Conservation (phyloP, 1,139 yeast species). For the Taphrina flavorubra region DNA sequence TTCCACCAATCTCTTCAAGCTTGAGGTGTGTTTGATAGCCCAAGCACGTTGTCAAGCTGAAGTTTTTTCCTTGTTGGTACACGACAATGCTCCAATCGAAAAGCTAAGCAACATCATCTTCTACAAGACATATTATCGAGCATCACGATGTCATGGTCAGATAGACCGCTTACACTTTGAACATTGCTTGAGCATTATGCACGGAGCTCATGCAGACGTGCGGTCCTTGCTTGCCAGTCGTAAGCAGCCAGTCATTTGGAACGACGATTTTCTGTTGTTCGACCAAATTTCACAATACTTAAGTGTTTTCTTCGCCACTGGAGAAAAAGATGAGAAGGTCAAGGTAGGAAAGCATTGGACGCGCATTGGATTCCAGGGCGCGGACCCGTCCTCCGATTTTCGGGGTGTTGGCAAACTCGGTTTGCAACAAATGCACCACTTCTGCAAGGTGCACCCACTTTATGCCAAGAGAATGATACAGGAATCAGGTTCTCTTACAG, state of each 20-base stretch:
- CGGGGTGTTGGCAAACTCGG: constrained; percentile 30
- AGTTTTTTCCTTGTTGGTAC: constrained; percentile 4
- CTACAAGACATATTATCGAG: constrained; percentile 18
- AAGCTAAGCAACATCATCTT: constrained; percentile 3
- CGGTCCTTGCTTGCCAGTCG: neutral
- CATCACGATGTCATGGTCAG: constrained; percentile 8
- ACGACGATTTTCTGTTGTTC: neutral
- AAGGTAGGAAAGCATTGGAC: constrained; percentile 28
- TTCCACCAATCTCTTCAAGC: constrained; percentile 5
- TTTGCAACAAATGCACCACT: constrained; percentile 24
- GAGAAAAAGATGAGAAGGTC: neutral
- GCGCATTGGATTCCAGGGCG: constrained; percentile 31
- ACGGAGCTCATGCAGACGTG: constrained; percentile 7
- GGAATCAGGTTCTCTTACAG: constrained; percentile 27
- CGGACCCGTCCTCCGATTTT: constrained; percentile 35
- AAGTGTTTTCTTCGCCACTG: neutral
- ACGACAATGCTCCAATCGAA: constrained; percentile 1
- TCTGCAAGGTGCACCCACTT: constrained; percentile 26
- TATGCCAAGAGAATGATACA: constrained; percentile 30
- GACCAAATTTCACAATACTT: neutral
- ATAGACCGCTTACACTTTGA: neutral
- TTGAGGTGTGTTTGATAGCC: constrained; percentile 5
- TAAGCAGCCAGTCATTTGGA: constrained; percentile 5
- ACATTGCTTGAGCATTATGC: constrained; percentile 1
- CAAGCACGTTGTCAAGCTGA: neutral